Evolutionary conservation across 768 basidiomycete genomes (phyloP).

Genomic region (Obba rivulosa): DNA sequence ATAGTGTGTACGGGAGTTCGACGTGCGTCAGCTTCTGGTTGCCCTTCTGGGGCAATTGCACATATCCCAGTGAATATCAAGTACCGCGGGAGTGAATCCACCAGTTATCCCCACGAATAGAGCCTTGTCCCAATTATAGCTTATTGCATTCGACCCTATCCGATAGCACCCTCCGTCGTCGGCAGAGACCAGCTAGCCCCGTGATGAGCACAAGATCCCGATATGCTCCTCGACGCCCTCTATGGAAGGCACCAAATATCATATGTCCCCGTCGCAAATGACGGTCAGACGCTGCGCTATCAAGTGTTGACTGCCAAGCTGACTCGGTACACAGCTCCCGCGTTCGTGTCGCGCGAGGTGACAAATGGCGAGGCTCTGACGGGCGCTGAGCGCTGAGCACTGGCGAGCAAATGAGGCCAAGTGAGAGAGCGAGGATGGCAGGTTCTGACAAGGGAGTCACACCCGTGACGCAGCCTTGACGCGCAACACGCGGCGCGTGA

Average conservation of each 20-base stretch:
- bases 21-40: constrained; percentile 4
- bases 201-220: constrained; percentile 9
- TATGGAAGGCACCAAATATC: neutral
- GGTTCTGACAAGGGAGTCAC: no score
- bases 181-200: constrained; percentile 16
- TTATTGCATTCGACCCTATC: constrained; percentile 1
- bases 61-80: no score
- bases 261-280: neutral
- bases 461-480: no score
- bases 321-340: neutral
- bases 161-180: constrained; percentile 11
- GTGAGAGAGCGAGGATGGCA: no score
- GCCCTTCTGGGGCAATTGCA: constrained; percentile 8
- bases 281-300: neutral
- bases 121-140: constrained; percentile 4
- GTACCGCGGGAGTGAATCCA: no score
- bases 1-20: constrained; percentile 13
- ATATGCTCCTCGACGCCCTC: constrained; percentile 4
- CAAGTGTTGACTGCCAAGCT: neutral
- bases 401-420: neutral
- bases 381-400: neutral
- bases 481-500: constrained; percentile 1
- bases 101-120: no score
- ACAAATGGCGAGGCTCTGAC: no score
- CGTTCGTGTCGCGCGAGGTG: neutral